Percentiles rank a stretch among this genome's conserved stretches.
Evolutionary conservation across 208 protist genomes (phyloP).

Genomic region (Endotrypanum monterogeii): DNA sequence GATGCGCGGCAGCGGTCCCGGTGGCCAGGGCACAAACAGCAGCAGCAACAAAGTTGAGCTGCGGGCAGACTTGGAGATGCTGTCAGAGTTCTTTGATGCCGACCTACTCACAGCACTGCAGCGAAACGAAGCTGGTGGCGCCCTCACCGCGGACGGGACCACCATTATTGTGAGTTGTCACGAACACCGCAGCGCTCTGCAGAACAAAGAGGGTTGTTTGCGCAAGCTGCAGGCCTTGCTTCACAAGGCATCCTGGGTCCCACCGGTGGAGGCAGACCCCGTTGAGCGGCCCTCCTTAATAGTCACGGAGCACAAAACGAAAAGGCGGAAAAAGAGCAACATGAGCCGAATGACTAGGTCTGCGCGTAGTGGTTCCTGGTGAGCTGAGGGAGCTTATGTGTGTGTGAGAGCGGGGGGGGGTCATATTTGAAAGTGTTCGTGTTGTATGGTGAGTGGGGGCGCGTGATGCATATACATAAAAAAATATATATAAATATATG

Average conservation of each 20-base stretch:
- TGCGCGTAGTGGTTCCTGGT: constrained; percentile 54
- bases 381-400: not conserved
- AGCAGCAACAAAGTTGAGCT: constrained; percentile 90
- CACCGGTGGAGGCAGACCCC: constrained; percentile 55
- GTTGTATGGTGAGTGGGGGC: not conserved
- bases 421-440: not conserved
- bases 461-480: too few species aligned
- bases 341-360: constrained; percentile 45
- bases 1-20: constrained; percentile 77
- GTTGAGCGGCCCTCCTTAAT: constrained; percentile 50
- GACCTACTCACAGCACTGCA: constrained; percentile 46
- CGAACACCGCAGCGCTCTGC: constrained; percentile 71
- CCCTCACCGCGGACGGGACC: constrained; percentile 51
- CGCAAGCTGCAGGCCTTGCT: constrained; percentile 61
- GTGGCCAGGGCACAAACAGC: constrained; percentile 83
- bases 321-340: constrained; percentile 58
- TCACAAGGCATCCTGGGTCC: constrained; percentile 77
- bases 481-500: too few species aligned
- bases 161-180: constrained; percentile 70
- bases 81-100: constrained; percentile 59
- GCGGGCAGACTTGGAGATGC: constrained; percentile 51
- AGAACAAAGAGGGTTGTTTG: constrained; percentile 80
- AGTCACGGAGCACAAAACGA: constrained; percentile 51
- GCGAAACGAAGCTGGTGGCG: constrained; percentile 39
- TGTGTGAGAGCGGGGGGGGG: not conserved